Base-by-base conservation (phyloP, 208 protist species). In the Trypanosoma caninum region DNA sequence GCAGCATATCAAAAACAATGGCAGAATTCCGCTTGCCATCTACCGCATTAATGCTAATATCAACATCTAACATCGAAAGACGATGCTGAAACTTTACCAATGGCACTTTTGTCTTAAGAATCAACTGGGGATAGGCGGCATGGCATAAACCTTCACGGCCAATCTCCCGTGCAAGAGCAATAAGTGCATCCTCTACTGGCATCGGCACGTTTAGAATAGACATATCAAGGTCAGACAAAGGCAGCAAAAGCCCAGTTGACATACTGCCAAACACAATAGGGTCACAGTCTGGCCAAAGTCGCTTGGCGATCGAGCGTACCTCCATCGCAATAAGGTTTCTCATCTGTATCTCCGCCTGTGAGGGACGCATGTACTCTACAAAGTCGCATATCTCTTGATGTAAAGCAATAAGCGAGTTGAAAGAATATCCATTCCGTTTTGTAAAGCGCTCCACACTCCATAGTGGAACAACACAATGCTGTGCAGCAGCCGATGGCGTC, bases 91-190 rank as follows among this genome's bases (percentile, higher is more conserved):
- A 94, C 71, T 98, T 98, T 38, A 98, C 78, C 28, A 98, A 79
- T 25, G 95, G 95, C 18, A 98, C 93, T 60, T 95, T 93, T 46
- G 95, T 93, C 56, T 93, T 93, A 16, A 93, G 71, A 44, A 97
- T 96, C 20, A 97, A 65, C 68, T 95, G 82, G 25, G 88, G 82
- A 46, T 87, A 87, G 2, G 78, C 87, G 10, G 54, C 59, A 45
- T 88, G 75, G 65, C 76, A 88, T 22, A 95, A 59, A 0, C 74
- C 71, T 13, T 65, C 72, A 41, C 64, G 47, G 59, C 73, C 78
- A 64, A 93, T 82, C 53, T 88, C 76, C 45, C 68, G 59, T 33
- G 85, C 82, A 57, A 96, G 56, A 25, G 54, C 13, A 22, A 69
- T 76, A 31, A 93, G 72, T 25, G 82, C 84, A 58, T 91, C 87